phyloP scores from a whole-genome alignment of 495 filamentous ascomycete species.

The Friedmanniomyces simplex region DNA sequence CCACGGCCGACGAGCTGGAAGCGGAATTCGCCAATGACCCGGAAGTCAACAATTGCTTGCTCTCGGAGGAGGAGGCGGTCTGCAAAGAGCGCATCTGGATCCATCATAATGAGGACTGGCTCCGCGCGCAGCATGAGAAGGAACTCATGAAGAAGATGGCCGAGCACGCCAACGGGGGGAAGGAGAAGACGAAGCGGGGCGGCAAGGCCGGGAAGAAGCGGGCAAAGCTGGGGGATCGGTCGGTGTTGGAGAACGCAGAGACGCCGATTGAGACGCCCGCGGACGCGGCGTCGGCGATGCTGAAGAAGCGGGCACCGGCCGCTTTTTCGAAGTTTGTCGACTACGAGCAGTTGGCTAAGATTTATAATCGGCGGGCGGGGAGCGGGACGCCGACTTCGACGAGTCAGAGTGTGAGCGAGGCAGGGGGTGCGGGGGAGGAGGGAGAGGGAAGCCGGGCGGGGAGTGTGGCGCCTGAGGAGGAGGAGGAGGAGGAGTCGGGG shows the following conservation, averaged over 20 bases:
- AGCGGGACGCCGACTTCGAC: neutral
- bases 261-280: slow-evolving; percentile 22
- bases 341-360: slow-evolving; percentile 19
- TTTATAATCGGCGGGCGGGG: slow-evolving; percentile 15
- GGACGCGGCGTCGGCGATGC: slow-evolving; percentile 23
- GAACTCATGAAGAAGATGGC: slow-evolving; percentile 52
- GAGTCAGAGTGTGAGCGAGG: neutral
- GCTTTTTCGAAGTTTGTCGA: slow-evolving; percentile 22
- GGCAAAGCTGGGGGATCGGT: slow-evolving; percentile 19
- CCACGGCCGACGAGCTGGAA: neutral
- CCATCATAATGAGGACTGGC: slow-evolving; percentile 83
- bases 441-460: neutral
- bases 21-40: slow-evolving; percentile 59
- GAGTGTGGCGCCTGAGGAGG: slow-evolving; percentile 1
- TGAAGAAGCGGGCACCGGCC: slow-evolving; percentile 15
- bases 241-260: slow-evolving; percentile 31
- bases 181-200: slow-evolving; percentile 38
- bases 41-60: slow-evolving; percentile 67
- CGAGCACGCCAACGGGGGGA: slow-evolving; percentile 34
- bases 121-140: slow-evolving; percentile 72
- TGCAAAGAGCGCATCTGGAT: slow-evolving; percentile 87
- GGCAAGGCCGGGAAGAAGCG: slow-evolving; percentile 33
- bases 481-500: neutral
- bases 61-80: slow-evolving; percentile 56
- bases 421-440: slow-evolving; percentile 1